Evolutionary conservation across 2,329 filamentous ascomycete species (phyloP), one percentile per base, ranked within the genome.

Genomic region (Sphaerostilbella broomeana): DNA sequence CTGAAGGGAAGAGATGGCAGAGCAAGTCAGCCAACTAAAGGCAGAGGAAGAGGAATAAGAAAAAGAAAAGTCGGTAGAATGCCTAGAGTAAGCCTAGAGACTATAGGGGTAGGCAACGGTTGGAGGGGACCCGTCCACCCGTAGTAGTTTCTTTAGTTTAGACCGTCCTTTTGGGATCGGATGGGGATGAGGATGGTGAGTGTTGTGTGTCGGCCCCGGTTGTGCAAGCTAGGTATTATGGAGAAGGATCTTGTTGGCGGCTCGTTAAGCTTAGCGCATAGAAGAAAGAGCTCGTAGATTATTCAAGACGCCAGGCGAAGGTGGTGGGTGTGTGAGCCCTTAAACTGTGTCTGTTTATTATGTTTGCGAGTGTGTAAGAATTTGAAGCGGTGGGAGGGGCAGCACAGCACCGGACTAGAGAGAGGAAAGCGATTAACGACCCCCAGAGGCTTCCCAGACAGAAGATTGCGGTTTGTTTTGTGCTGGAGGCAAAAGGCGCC

Each of bases 231-330:
- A 12, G 9, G n/a, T 18, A 16, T 30, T 31, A 6, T 28, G 32
- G 32, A n/a, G 17, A 32, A 35, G 32, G 38, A 41, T 41, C 32
- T 25, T 32, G 28, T 27, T 25, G 30, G 24, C 18, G 38, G 26
- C 34, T 31, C 31, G 38, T 36, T 27, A 17, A 41, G 38, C 35
- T 41, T 41, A 41, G 38, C 38, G 38, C 38, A 27, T 31, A 40
- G 31, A 29, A 32, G 35, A 16, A 40, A 40, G 25, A 24, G 33
- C 18, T 35, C 22, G 16, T 13, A 34, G 3, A 12, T 19, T 19
- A n/a, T 19, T 19, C 20, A n/a, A n/a, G n/a, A n/a, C n/a, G n/a
- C n/a, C n/a, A 22, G 33, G 15, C 33, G 16, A 18, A 29, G 25
- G 37, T 11, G 21, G 31, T n/a, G 11, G 31, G 18, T n/a, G n/a